These are phyloP conservation scores for Aspergillus ibericus DNA, from an alignment of 2,329 filamentous ascomycete species.

Conservation along the genomic window DNA sequence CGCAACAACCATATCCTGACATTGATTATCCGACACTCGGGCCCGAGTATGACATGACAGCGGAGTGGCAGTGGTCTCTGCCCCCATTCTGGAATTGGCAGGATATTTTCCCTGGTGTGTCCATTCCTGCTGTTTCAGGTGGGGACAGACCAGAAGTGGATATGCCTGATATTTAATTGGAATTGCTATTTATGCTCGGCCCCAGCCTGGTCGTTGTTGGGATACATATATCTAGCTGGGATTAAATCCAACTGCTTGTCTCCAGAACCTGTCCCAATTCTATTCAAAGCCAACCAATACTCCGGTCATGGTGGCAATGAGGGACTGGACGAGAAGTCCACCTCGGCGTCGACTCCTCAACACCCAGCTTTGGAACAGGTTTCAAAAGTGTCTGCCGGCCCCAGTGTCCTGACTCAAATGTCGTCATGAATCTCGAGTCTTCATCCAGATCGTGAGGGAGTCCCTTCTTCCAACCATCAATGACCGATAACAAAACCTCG, in stretches of 20 bases:
- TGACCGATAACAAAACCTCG: constrained; percentile 24
- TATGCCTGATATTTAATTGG: not conserved
- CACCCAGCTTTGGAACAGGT: constrained; percentile 12
- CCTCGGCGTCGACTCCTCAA: constrained; percentile 9
- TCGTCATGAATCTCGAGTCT: constrained; percentile 10
- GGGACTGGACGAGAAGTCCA: constrained; percentile 15
- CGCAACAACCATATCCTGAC: not conserved
- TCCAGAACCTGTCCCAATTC: not conserved
- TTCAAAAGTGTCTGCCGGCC: constrained; percentile 12
- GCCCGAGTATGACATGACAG: not conserved
- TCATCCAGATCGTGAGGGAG: constrained; percentile 10
- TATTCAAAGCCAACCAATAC: constrained; percentile 10
- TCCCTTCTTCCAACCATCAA: constrained; percentile 25
- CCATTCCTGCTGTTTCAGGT: not conserved
- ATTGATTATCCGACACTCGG: not conserved
- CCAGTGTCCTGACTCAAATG: constrained; percentile 11
- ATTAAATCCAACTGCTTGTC: not conserved
- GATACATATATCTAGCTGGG: no score
- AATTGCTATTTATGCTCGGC: not conserved
- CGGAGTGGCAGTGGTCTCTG: constrained; percentile 9
- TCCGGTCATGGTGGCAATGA: constrained; percentile 14
- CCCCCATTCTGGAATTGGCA: constrained; percentile 18
- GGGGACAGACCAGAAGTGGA: not conserved
- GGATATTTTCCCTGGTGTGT: not conserved
- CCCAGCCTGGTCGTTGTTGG: no score